Evolutionary conservation across 2,329 filamentous ascomycete species (phyloP).

Genomic region (Dactylella cylindrospora): DNA sequence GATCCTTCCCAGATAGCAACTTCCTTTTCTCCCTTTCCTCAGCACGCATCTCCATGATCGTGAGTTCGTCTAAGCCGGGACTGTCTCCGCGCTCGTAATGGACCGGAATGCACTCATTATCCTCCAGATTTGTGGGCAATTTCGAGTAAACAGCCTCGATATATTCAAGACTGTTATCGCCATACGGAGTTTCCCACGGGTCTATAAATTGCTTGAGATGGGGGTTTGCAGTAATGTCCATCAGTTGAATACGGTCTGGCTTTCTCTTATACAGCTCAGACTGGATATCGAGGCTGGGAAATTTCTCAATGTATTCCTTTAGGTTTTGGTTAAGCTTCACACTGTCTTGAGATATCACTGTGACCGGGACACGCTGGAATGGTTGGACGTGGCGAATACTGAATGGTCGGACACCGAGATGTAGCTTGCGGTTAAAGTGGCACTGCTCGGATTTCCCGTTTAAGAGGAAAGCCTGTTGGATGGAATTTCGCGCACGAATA

Average conservation of each 20-base stretch:
- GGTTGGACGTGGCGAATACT: conserved; percentile 14
- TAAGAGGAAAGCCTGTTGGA: conserved; percentile 3
- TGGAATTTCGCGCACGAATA: neutral
- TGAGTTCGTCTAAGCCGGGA: conserved; percentile 6
- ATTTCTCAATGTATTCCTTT: conserved; percentile 10
- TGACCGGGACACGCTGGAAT: conserved; percentile 13
- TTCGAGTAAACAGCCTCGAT: no score
- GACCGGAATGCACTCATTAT: neutral
- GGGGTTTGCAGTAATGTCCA: no score
- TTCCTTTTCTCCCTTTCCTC: neutral
- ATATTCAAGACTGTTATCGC: neutral
- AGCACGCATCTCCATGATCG: neutral
- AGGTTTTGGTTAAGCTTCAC: conserved; percentile 9
- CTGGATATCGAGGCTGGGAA: conserved; percentile 8
- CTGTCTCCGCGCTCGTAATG: neutral
- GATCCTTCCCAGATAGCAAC: neutral
- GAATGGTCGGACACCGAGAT: conserved; percentile 5
- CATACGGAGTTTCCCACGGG: neutral
- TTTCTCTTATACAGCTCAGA: conserved; percentile 12
- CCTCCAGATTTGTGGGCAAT: no score
- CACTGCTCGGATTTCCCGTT: neutral
- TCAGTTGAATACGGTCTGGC: conserved; percentile 2
- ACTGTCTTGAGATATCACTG: conserved; percentile 3
- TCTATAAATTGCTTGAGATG: conserved; percentile 3
- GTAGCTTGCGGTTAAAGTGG: neutral